These are phyloP conservation scores for Colletotrichum melonis DNA, from an alignment of 2,329 filamentous ascomycete species.

Conservation along the genomic window DNA sequence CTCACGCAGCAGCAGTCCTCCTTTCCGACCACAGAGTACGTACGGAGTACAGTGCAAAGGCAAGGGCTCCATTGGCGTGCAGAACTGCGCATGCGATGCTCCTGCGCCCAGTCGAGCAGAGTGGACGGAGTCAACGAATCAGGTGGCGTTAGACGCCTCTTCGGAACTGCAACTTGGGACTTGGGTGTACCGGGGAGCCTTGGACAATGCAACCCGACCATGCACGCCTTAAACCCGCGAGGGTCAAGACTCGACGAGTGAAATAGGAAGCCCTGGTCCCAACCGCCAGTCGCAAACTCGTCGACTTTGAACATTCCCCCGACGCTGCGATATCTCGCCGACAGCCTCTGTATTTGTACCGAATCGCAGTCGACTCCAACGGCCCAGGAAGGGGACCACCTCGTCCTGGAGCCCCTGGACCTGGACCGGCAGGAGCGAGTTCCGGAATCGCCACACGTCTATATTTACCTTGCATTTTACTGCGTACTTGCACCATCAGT, in stretches of 20 bases:
- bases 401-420: not conserved
- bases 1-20: not conserved
- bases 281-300: not conserved
- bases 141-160: slow-evolving; percentile 5
- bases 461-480: not conserved
- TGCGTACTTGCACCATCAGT: too few relatives aligned
- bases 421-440: too few relatives aligned
- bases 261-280: not conserved
- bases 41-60: not conserved
- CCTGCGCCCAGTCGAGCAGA: slow-evolving; percentile 11
- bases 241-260: not conserved
- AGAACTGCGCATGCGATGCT: slow-evolving; percentile 25
- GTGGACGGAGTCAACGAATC: slow-evolving; percentile 13
- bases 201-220: slow-evolving; percentile 22
- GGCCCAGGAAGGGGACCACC: not conserved
- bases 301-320: not conserved
- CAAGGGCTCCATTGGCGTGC: slow-evolving; percentile 15
- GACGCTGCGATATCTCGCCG: not conserved
- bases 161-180: slow-evolving; percentile 28
- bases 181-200: not conserved
- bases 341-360: too few relatives aligned
- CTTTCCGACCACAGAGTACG: not conserved
- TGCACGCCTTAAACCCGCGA: slow-evolving; percentile 22
- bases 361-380: too few relatives aligned
- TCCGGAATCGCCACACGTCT: not conserved